Conservation (phyloP, 352 stramenopile genomes). For the Pythium aquatile region DNA sequence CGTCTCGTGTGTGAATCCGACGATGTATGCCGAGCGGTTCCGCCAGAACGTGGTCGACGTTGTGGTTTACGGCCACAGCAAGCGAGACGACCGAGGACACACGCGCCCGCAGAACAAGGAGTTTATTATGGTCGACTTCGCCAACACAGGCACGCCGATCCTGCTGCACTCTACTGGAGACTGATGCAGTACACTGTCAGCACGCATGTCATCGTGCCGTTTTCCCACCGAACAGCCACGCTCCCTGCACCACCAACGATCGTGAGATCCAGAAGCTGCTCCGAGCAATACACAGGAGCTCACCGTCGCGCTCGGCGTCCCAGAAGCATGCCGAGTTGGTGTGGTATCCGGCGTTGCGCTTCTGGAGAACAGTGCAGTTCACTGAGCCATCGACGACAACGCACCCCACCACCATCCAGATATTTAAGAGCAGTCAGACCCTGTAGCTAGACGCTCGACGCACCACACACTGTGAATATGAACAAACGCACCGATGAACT, state of each 20-base stretch:
- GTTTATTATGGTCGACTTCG: conserved; percentile 86
- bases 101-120: conserved; percentile 31
- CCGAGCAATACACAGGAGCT: conserved; percentile 15
- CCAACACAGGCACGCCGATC: conserved; percentile 39
- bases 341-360: conserved; percentile 85
- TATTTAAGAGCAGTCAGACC: conserved; percentile 3
- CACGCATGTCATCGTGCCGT: conserved; percentile 38
- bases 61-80: conserved; percentile 67
- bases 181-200: conserved; percentile 43
- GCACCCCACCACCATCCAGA: neutral
- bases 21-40: conserved; percentile 81
- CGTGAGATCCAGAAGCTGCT: conserved; percentile 8
- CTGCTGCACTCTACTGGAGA: conserved; percentile 32
- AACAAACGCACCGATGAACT: conserved; percentile 71
- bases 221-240: conserved; percentile 51
- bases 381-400: conserved; percentile 35
- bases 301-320: conserved; percentile 82
- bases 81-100: conserved; percentile 8
- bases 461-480: conserved; percentile 11
- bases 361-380: conserved; percentile 87
- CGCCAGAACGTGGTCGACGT: conserved; percentile 82
- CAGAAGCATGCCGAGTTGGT: conserved; percentile 88
- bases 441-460: neutral
- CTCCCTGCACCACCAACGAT: conserved; percentile 37
- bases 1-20: conserved; percentile 83